These are phyloP conservation scores for Boechera stricta DNA, from an alignment of 345 rosid species.

Conservation along the genomic window DNA sequence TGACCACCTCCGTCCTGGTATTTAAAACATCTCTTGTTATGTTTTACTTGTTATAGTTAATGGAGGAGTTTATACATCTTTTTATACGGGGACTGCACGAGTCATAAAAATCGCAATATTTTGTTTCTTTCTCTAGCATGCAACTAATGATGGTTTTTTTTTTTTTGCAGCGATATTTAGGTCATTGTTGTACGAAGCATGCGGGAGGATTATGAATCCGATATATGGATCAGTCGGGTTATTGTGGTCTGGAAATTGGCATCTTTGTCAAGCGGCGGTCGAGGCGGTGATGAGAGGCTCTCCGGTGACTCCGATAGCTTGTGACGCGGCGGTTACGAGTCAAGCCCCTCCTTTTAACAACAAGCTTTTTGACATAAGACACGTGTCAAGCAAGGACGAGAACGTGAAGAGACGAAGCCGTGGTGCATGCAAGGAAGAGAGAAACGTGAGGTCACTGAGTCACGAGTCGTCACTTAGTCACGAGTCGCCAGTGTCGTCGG, in stretches of 20 bases:
- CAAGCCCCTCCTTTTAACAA: conserved; percentile 75
- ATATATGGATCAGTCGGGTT: conserved; percentile 95
- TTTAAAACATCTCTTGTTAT: background rate
- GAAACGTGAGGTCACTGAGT: conserved; percentile 51
- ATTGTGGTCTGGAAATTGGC: conserved; percentile 95
- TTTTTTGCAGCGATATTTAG: conserved; percentile 74
- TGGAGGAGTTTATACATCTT: background rate
- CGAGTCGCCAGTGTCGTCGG: conserved; percentile 71
- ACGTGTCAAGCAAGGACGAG: conserved; percentile 76
- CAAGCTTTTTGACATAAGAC: conserved; percentile 78
- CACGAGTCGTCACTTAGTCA: conserved; percentile 94
- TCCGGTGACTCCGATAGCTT: conserved; percentile 77
- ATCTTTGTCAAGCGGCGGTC: conserved; percentile 92
- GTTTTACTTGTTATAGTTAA: background rate
- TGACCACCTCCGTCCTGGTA: conserved; percentile 94
- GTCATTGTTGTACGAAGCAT: conserved; percentile 95
- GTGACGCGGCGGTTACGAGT: conserved; percentile 68
- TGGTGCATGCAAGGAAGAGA: conserved; percentile 46
- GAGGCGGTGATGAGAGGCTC: conserved; percentile 88
- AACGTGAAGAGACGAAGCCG: conserved; percentile 49
- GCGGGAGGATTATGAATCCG: conserved; percentile 96
- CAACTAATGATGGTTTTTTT: background rate
- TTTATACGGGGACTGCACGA: background rate
- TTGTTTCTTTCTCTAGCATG: conserved; percentile 24
- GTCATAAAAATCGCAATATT: background rate